These are phyloP conservation scores for Fennellomyces sp. DNA, from an alignment of 371 early-diverging fungal species.

Conservation along the genomic window DNA sequence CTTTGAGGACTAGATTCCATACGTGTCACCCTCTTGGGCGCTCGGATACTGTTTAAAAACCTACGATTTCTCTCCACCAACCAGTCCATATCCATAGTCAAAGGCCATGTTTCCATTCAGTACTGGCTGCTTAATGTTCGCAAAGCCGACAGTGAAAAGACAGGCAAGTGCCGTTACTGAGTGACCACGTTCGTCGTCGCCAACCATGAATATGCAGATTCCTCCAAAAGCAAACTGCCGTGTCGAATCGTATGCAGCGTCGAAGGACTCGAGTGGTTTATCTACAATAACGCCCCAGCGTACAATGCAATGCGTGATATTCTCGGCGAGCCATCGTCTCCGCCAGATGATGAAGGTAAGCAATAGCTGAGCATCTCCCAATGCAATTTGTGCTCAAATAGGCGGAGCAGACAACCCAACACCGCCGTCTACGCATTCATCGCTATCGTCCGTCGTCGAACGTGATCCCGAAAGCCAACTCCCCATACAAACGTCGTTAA, in stretches of 20 bases:
- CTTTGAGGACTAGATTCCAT: constrained; percentile 63
- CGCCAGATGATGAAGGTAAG: neutral
- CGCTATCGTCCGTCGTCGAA: too few species aligned
- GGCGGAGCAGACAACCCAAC: too few species aligned
- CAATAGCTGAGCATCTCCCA: too few species aligned
- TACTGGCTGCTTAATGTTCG: constrained; percentile 78
- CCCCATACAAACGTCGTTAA: constrained; percentile 40
- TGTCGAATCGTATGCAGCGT: constrained; percentile 75
- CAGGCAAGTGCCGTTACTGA: constrained; percentile 13
- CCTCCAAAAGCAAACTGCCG: constrained; percentile 31
- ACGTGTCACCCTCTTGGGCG: constrained; percentile 76
- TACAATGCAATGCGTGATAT: constrained; percentile 69
- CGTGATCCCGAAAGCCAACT: constrained; percentile 36
- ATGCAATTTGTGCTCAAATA: too few species aligned
- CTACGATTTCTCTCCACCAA: constrained; percentile 76
- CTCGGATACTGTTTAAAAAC: constrained; percentile 82
- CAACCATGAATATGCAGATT: neutral
- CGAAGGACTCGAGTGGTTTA: constrained; percentile 84
- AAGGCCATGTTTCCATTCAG: constrained; percentile 78
- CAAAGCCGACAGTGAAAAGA: constrained; percentile 42
- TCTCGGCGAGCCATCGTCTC: constrained; percentile 38
- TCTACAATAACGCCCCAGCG: constrained; percentile 81
- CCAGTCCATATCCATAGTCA: constrained; percentile 73
- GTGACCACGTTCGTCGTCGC: neutral
- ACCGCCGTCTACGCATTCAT: neutral